Base-by-base conservation (phyloP, 1,284 basidiomycete species). In the Leccinum pachyderme region DNA sequence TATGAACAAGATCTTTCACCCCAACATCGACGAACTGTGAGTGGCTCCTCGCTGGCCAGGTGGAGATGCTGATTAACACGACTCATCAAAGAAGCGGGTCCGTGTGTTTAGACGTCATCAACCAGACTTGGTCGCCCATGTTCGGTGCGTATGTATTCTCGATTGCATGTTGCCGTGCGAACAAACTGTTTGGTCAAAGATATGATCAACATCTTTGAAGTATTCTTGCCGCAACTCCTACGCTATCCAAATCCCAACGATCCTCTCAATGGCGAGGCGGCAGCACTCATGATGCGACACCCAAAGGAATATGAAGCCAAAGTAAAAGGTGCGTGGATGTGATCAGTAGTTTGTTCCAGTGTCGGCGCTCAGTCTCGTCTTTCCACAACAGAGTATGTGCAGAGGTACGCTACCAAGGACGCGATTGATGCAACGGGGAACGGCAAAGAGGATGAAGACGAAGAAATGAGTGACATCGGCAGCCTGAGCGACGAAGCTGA, bases 1-100 rank as follows among this genome's bases (percentile, higher is more conserved):
- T 76, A 96, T 98, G 93, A 99, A 99, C 84, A 98, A 98, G 87
- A 98, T 99, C 71, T 99, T 98, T 73, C 96, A 99, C 69, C 96
- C 96, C 9, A 98, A 98, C 71, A 98, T 98, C 67, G 95, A 98
- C 73, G 95, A 98, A 73, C 75, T 95, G 91, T 94, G 67, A 69
- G 89, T 73, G 45, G 18, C 27, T 53, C 47, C 33, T 12, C 15
- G 28, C 28, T 22, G 3, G 29, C 18, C 7, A 24, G 7, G n/a
- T 13, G 22, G 37, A 29, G 31, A 47, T 41, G 41, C 51, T 61
- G 27, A 59, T 55, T 41, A 4, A 35, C 47, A 37, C 24, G 24
- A 32, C 43, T 18, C 18, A 37, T 24, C 57, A 53, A 72, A 95
- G 93, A 68, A 95, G 93, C 67, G 93, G 93, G 51, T 95, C 93